These are phyloP conservation scores for Yamadazyma triangularis DNA, from an alignment of 1,139 yeast species.

Conservation along the genomic window DNA sequence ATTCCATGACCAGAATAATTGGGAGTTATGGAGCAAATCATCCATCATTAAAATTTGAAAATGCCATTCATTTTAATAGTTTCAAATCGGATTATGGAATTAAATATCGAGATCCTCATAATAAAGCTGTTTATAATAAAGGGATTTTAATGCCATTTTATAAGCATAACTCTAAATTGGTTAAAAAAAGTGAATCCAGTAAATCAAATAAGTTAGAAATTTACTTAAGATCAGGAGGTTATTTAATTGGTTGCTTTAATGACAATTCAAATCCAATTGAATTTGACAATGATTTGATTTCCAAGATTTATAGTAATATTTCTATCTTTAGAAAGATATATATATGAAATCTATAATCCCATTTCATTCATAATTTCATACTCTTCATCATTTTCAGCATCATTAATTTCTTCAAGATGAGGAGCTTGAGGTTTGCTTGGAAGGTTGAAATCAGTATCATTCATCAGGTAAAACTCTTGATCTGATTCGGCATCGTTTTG, in stretches of 20 bases:
- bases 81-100: constrained; percentile 55
- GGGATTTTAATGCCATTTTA: constrained; percentile 53
- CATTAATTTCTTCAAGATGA: too few species aligned
- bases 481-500: not conserved
- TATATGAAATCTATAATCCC: constrained; percentile 23
- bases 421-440: too few species aligned
- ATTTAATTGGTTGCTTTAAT: constrained; percentile 48
- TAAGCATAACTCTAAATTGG: constrained; percentile 37
- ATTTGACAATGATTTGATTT: constrained; percentile 40
- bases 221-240: constrained; percentile 54
- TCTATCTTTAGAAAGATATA: constrained; percentile 38
- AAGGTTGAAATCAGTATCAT: not conserved
- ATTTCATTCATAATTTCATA: constrained; percentile 38
- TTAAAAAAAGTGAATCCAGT: constrained; percentile 21
- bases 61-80: constrained; percentile 43
- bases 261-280: constrained; percentile 20
- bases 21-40: constrained; percentile 41
- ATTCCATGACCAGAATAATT: constrained; percentile 42
- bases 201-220: constrained; percentile 27
- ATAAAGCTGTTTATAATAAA: constrained; percentile 30
- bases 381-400: constrained; percentile 22
- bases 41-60: constrained; percentile 33
- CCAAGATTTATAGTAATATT: constrained; percentile 40
- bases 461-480: not conserved
- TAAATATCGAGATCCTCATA: constrained; percentile 27